Evolutionary conservation across 192 early-diverging fungal genomes (phyloP).

Genomic region (Entomortierella parvispora): DNA sequence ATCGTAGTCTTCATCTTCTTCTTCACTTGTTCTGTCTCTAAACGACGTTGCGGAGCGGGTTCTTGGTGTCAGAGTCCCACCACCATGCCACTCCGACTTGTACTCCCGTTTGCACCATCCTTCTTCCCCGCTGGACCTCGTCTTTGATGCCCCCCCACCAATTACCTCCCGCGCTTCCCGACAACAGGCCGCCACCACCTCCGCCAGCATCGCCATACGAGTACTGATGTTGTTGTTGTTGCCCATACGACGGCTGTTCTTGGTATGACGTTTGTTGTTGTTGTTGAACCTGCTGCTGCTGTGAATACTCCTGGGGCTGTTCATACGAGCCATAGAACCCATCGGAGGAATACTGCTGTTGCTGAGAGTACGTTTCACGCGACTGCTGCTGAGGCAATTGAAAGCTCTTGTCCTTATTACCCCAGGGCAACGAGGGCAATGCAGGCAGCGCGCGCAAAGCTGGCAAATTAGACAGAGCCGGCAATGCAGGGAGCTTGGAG

Average conservation of each 20-base stretch:
- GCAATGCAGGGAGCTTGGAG: constrained; percentile 34
- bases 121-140: constrained; percentile 36
- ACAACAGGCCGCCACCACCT: background rate
- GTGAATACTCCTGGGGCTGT: background rate
- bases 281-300: constrained; percentile 9
- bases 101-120: constrained; percentile 41
- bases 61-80: constrained; percentile 40
- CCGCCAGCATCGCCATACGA: constrained; percentile 1
- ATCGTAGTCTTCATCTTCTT: background rate
- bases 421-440: constrained; percentile 30
- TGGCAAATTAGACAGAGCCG: constrained; percentile 19
- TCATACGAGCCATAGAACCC: constrained; percentile 12
- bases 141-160: constrained; percentile 31
- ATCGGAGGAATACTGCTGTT: constrained; percentile 1
- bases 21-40: background rate
- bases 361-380: background rate
- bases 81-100: constrained; percentile 50
- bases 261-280: background rate
- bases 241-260: constrained; percentile 2
- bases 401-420: constrained; percentile 18
- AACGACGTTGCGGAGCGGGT: constrained; percentile 27
- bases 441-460: constrained; percentile 13
- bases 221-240: constrained; percentile 19
- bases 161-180: constrained; percentile 5
- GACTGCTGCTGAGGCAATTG: constrained; percentile 32